Percentiles rank a stretch among this genome's conserved stretches.
These are phyloP conservation scores for Candida parachauliodes DNA, from an alignment of 805 yeast genomes.

Conservation along the genomic window DNA sequence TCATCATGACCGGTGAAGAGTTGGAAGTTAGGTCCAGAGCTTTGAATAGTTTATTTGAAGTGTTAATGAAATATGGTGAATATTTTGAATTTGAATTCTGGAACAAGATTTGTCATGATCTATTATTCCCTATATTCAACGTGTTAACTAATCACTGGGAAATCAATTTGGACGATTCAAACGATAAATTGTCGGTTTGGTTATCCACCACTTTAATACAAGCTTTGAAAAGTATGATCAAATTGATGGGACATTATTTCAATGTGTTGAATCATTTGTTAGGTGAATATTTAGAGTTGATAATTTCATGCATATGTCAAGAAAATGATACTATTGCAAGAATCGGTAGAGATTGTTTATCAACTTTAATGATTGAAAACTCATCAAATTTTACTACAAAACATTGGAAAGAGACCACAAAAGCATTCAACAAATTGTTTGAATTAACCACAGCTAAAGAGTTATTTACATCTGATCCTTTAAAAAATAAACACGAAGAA, in stretches of 20 bases:
- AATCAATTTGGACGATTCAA: constrained; percentile 53
- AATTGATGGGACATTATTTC: constrained; percentile 79
- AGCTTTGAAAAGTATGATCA: constrained; percentile 84
- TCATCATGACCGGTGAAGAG: constrained; percentile 91
- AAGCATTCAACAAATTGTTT: constrained; percentile 66
- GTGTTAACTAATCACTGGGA: constrained; percentile 70
- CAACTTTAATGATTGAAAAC: constrained; percentile 75
- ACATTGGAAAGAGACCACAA: constrained; percentile 75
- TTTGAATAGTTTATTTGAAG: constrained; percentile 75
- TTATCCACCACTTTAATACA: constrained; percentile 93
- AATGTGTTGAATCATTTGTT: constrained; percentile 69
- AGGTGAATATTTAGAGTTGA: constrained; percentile 71
- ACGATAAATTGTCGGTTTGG: constrained; percentile 93
- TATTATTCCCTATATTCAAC: constrained; percentile 87
- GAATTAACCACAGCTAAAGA: constrained; percentile 83
- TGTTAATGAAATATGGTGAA: constrained; percentile 73
- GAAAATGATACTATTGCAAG: constrained; percentile 95
- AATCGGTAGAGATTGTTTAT: constrained; percentile 87
- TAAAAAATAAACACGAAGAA: constrained; percentile 17
- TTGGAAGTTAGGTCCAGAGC: constrained; percentile 91
- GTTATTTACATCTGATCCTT: constrained; percentile 62
- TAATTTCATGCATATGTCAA: constrained; percentile 89
- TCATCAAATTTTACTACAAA: constrained; percentile 53
- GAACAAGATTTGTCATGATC: constrained; percentile 72
- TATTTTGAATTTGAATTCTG: constrained; percentile 74